Conservation (phyloP, 306 rosid genomes). For the Begonia masoniana region DNA sequence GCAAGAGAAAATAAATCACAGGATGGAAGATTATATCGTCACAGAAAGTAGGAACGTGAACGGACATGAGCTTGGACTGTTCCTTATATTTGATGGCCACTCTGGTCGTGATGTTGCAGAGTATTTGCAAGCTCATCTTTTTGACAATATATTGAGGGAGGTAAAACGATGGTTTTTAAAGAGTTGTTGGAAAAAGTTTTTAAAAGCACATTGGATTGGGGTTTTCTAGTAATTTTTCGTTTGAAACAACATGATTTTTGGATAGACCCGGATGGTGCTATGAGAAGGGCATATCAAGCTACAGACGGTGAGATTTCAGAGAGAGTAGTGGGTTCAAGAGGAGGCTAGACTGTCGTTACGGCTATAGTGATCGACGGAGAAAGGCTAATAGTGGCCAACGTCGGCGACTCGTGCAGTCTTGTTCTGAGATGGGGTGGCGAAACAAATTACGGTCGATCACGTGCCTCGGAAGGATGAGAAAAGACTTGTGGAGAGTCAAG, state of each 20-base stretch:
- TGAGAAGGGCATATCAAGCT: slow-evolving; percentile 27
- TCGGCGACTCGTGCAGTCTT: slow-evolving; percentile 50
- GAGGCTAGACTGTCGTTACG: slow-evolving; percentile 62
- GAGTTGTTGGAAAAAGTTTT: no score
- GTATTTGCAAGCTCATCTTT: no score
- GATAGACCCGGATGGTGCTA: no score
- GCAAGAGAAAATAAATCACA: no score
- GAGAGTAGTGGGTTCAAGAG: slow-evolving; percentile 19
- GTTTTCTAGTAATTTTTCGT: background rate
- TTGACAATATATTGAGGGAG: no score
- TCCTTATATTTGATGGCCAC: no score
- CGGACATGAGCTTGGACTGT: no score
- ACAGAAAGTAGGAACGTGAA: no score
- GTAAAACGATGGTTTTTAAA: no score
- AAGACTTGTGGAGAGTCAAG: no score
- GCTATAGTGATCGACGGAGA: slow-evolving; percentile 40
- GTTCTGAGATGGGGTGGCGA: slow-evolving; percentile 32
- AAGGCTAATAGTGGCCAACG: slow-evolving; percentile 31
- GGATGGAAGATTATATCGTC: no score
- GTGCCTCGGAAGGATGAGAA: slow-evolving; percentile 37
- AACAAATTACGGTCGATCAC: slow-evolving; percentile 39
- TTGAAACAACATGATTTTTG: slow-evolving; percentile 35
- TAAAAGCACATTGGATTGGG: background rate
- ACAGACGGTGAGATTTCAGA: slow-evolving; percentile 47
- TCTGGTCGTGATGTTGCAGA: no score